These are phyloP conservation scores for Thinopyrum elongatum DNA, from an alignment of 176 grass and related monocot species.

Conservation along the genomic window DNA sequence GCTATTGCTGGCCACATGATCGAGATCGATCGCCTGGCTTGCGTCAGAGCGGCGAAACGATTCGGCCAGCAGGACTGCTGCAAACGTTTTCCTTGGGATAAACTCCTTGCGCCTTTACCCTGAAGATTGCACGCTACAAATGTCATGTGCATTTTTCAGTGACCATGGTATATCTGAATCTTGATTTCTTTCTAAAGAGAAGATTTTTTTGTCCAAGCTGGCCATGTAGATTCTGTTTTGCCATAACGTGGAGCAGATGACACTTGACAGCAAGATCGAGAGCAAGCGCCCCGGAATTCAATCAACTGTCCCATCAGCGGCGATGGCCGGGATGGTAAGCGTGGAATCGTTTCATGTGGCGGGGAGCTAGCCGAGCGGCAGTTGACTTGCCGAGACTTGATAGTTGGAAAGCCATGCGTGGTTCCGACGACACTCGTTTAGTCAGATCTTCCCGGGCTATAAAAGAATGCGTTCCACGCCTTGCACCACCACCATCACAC, in stretches of 20 bases:
- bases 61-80: too few species aligned
- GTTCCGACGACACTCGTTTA: conserved; percentile 39
- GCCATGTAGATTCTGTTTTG: conserved; percentile 17
- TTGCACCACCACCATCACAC: neutral
- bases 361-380: neutral
- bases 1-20: too few species aligned
- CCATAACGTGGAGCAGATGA: neutral
- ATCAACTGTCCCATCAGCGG: neutral
- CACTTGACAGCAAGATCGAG: neutral
- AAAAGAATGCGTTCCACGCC: neutral
- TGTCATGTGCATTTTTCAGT: neutral
- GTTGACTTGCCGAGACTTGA: conserved; percentile 45
- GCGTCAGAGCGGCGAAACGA: too few species aligned
- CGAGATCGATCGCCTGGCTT: too few species aligned
- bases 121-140: too few species aligned
- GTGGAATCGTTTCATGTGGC: conserved; percentile 53
- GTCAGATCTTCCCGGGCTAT: neutral
- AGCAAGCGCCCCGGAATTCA: neutral
- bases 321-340: conserved; percentile 20
- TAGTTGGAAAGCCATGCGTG: conserved; percentile 42
- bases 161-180: neutral
- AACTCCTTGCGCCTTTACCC: too few species aligned
- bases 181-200: neutral
- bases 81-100: too few species aligned
- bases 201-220: neutral